Base-by-base conservation (phyloP, 129 eudicot species). In the Centaurea solstitialis region DNA sequence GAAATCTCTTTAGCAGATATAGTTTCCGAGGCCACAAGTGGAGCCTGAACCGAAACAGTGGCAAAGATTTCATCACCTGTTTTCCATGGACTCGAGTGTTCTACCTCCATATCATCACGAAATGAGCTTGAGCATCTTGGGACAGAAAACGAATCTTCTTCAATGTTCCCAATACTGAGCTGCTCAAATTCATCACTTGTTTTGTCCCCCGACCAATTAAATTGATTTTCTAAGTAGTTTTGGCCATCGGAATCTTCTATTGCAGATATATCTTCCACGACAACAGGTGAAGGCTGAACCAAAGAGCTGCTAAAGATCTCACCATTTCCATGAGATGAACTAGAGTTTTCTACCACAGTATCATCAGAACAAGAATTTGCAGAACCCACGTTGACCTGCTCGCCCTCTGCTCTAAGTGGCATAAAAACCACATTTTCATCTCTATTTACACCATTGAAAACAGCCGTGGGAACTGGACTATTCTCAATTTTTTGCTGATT, bases 381-480 rank as follows among this genome's bases (percentile, higher is more conserved):
- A 79, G 70, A 81, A 9, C 74, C 39, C 28, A 23, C 6, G 6
- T 2, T 64, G 28, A 64, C 68, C 12, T 20, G 12, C 12, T 20
- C 28, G 12, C 6, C 23, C 22, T 22, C 68, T 21, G 68, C 92
- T 74, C 85, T 88, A 68, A 86, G 87, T 43, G 91, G 89, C 24
- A 88, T 88, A 68, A 86, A 87, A 9, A n/a, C 24, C 59, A 85
- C 84, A 68, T 83, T 89, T 13, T 78, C 88, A 22, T 62, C 62
- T 23, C 67, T 79, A 11, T 26, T 26, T 26, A 26, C 30, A 26
- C 30, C 30, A 26, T 26, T 26, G 30, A 26, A 26, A 26, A 26
- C 1, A 26, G 38, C 78, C 81, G 73, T 71, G 18, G 85, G 72
- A 77, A 72, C 53, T 24, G 84, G 75, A 65, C 66, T 35, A 43